A percentile compares a stretch with the other conserved stretches of the same genome.
Conservation (phyloP, 2,329 filamentous ascomycete species). For the Paracoccidioides lutzii region DNA sequence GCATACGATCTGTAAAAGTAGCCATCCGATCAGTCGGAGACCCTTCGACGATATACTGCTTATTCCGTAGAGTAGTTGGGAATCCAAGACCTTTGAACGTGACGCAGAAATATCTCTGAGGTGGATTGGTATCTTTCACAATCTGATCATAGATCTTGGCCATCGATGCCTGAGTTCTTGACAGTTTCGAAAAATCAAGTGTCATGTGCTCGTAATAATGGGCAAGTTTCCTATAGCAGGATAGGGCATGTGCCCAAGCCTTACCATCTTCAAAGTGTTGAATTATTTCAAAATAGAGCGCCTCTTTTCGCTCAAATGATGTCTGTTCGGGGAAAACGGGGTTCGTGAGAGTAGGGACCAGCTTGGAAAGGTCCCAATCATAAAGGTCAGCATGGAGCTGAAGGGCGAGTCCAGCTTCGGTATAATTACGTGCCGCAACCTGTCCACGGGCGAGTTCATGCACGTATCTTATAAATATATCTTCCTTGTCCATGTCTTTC, state of each 20-base stretch:
- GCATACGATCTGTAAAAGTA: conserved; percentile 81
- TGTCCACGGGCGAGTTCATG: conserved; percentile 79
- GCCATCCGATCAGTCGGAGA: conserved; percentile 61
- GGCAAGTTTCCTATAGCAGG: conserved; percentile 81
- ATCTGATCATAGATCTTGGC: conserved; percentile 85
- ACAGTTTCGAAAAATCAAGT: conserved; percentile 86
- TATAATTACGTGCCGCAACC: conserved; percentile 59
- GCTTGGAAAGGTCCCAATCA: conserved; percentile 67
- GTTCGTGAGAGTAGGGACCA: conserved; percentile 54
- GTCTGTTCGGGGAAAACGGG: conserved; percentile 72
- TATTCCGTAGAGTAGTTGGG: conserved; percentile 65
- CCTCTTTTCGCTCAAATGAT: conserved; percentile 84
- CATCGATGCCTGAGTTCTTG: conserved; percentile 77
- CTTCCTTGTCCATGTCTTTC: conserved; percentile 90
- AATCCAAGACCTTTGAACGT: conserved; percentile 83
- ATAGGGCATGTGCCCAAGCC: conserved; percentile 78
- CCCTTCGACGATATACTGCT: conserved; percentile 85
- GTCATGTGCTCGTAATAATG: conserved; percentile 79
- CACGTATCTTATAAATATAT: conserved; percentile 92
- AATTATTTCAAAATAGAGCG: conserved; percentile 87
- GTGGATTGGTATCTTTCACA: conserved; percentile 62
- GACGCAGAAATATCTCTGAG: conserved; percentile 83
- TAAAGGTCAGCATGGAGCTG: conserved; percentile 87
- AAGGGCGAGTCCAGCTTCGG: conserved; percentile 78
- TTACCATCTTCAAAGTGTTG: conserved; percentile 89